Evolutionary conservation across 1,284 basidiomycete species (phyloP).

Genomic region (Neonothopanus nambi): DNA sequence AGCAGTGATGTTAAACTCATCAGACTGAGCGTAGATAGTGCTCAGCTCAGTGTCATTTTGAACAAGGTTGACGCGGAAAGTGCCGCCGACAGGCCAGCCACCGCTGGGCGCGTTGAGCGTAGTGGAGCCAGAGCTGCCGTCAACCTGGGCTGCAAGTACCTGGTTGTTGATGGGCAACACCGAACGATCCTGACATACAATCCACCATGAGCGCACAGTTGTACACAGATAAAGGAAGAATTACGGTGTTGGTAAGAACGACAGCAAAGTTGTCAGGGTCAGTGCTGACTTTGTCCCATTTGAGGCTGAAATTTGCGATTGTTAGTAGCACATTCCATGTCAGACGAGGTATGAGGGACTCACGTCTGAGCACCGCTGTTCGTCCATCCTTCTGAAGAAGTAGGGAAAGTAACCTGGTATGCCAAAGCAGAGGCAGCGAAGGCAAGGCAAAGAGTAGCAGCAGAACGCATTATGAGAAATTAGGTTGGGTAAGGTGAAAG

Average conservation of each 20-base stretch:
- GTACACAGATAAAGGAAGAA: conserved; percentile 25
- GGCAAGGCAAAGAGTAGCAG: conserved; percentile 45
- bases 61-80: conserved; percentile 73
- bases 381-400: conserved; percentile 53
- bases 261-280: conserved; percentile 69
- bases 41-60: conserved; percentile 42
- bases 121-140: conserved; percentile 37
- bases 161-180: conserved; percentile 27
- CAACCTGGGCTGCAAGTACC: conserved; percentile 51
- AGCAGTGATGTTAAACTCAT: conserved; percentile 52
- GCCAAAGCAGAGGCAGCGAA: conserved; percentile 59
- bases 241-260: conserved; percentile 62
- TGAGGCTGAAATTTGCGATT: conserved; percentile 34
- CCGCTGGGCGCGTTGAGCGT: conserved; percentile 51
- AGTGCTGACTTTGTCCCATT: conserved; percentile 65
- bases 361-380: conserved; percentile 54
- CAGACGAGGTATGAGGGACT: conserved; percentile 13
- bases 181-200: background rate
- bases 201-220: background rate
- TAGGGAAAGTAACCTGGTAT: conserved; percentile 60
- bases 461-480: conserved; percentile 45
- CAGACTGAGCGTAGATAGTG: conserved; percentile 67
- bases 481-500: conserved; percentile 14
- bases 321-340: background rate
- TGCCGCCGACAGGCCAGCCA: conserved; percentile 48